Base-by-base conservation (phyloP, 2,329 filamentous ascomycete genomes). In the Monosporascus sp. region DNA sequence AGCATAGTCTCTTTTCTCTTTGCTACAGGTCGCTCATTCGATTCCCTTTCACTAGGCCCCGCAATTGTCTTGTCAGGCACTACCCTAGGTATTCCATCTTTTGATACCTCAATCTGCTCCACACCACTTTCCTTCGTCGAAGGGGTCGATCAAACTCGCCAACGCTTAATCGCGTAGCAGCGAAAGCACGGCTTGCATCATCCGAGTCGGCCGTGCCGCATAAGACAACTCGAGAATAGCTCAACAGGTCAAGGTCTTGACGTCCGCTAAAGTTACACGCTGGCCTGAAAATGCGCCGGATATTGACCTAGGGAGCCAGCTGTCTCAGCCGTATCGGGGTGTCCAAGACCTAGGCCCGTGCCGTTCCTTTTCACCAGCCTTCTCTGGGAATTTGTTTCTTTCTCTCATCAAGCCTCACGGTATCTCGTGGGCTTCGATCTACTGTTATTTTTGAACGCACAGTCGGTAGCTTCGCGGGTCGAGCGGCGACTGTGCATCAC, bases 391-490 rank as follows among this genome's bases (percentile, higher is more conserved):
- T 51, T 39, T 46, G 52, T 51, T 53, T 42, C 54, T 53, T 54
- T 56, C 50, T 36, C 45, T 44, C 50, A 20, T 50, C 42, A 50
- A 52, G 52, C 47, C 45, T 49, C 41, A 46, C 51, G 53, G 39
- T 50, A 34, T 34, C 38, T 45, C 53, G 49, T 57, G 49, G 54
- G 54, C 51, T 56, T 51, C 57, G 52, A 57, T 62, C 54, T 57
- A 59, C 49, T 52, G 51, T 4, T 34, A 14, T 14, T 48, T 53
- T 61, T 57, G 53, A 61, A 57, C 62, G 65, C 70, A 69, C 65
- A 67, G 70, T 75, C 73, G 72, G 69, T 62, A 62, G 63, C 71
- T 75, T 77, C 74, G 74, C 76, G 62, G 76, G 76, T 74, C 75
- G 76, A 70, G 58, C 68, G 69, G 71, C 73, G 71, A 76, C 70